Base-by-base conservation (phyloP, 345 rosid genomes). In the Hypericum perforatum region DNA sequence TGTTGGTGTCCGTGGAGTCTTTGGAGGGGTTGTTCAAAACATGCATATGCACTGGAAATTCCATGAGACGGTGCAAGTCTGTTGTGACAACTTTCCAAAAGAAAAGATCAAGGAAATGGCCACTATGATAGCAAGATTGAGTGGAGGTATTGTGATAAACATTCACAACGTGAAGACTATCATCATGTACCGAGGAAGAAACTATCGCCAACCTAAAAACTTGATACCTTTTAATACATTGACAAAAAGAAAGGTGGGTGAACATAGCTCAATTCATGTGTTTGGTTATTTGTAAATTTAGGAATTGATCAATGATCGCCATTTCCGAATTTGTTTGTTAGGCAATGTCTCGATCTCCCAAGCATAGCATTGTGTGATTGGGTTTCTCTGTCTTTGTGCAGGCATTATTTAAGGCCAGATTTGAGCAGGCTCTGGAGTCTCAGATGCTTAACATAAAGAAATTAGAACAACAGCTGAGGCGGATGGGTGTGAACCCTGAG, bases 41-140 rank as follows among this genome's bases (percentile, higher is more conserved):
- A 85, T 91, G 96, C 98, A 91, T 77, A 76, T 91, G 59, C 98
- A 91, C 47, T 91, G 96, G 98, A 91, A 91, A 76, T 91, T 91
- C 77, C 98, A 91, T 54, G 96, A 91, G 80, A 91, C 98, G 0
- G 95, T 91, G 40, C 98, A 91, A 75, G 96, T 87, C 56, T 85
- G 92, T 46, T 91, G 98, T 54, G 98, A 87, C 71, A 85, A 87
- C 71, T 85, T 87, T 58, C 90, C 96, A 11, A 82, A 81, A 70
- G 98, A 91, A 60, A 87, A 79, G 69, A 91, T 91, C 14, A 91
- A 87, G 76, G 95, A 87, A 69, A 87, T 91, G 96, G 95, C 96
- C 0, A 79, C 81, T 39, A 87, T 91, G 95, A 54, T 91, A 43
- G 83, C 95, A 0, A 85, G 96, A 61, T 64, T 91, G 40, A 91